These are phyloP conservation scores for Umbelopsis ramanniana DNA, from an alignment of 192 early-diverging fungal species.

Conservation along the genomic window DNA sequence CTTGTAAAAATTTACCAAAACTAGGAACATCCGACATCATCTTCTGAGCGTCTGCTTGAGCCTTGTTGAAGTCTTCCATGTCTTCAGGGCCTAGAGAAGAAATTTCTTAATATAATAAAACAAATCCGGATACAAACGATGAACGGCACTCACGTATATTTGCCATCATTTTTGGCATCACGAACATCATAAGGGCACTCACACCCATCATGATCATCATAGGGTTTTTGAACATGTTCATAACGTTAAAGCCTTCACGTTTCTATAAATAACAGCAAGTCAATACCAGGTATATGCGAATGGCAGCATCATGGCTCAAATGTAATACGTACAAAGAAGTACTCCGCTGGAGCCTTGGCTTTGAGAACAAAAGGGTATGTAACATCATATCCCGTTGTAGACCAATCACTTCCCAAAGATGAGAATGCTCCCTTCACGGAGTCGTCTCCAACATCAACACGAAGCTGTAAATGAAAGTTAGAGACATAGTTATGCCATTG, in stretches of 20 bases:
- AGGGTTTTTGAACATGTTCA: slow-evolving; percentile 59
- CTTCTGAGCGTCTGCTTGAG: slow-evolving; percentile 50
- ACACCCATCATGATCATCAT: slow-evolving; percentile 65
- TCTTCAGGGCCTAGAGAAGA: slow-evolving; percentile 48
- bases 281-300: background rate
- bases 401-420: slow-evolving; percentile 51
- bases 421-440: slow-evolving; percentile 43
- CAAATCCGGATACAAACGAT: background rate
- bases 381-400: slow-evolving; percentile 43
- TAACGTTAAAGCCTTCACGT: slow-evolving; percentile 57
- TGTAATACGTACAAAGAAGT: slow-evolving; percentile 51
- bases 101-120: background rate
- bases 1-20: slow-evolving; percentile 40
- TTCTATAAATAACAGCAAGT: slow-evolving; percentile 31
- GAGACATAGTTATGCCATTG: background rate
- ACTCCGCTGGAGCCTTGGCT: slow-evolving; percentile 47
- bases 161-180: slow-evolving; percentile 62
- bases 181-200: slow-evolving; percentile 54
- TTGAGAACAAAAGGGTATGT: slow-evolving; percentile 50
- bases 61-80: slow-evolving; percentile 51
- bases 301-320: background rate
- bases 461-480: slow-evolving; percentile 36
- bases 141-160: slow-evolving; percentile 41
- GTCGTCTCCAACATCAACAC: slow-evolving; percentile 48
- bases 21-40: slow-evolving; percentile 52